Evolutionary conservation across 1,139 yeast species (phyloP), one percentile per base, ranked within the genome.

Genomic region (Williopsis jadinii): DNA sequence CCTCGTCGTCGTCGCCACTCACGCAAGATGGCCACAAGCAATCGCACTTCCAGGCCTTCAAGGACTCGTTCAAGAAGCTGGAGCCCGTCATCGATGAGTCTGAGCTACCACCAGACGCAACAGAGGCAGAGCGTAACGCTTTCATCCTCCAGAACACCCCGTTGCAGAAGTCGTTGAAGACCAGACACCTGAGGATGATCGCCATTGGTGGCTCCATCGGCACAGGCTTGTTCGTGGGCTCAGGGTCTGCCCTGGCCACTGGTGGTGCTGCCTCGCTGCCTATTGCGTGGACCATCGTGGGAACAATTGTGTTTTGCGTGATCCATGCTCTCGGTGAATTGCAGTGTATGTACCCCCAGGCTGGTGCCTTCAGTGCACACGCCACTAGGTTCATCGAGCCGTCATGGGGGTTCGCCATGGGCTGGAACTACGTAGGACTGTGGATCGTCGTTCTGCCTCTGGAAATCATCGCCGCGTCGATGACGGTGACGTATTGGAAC

Each of bases 181-280:
- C 36, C 31, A 44, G 52, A 43, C 54, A 50, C 34, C 34, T 82
- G 49, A 87, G 80, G 59, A 80, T 82, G 88, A 82, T 83, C 62
- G 87, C 88, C 46, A 76, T 82, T 58, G 90, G 90, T 56, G 88
- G 88, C 41, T 70, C 83, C 41, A 80, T 83, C 50, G 90, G 90
- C 61, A 50, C 54, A 9, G 54, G 54, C 41, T 41, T 50, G 26
- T 49, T 50, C 30, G 50, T 50, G 15, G 53, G 54, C 41, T 49
- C 53, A 1, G 54, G 53, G 28, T 36, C 51, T 24, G 54, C 54
- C 9, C 28, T 50, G 28, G 15, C 39, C 14, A 44, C 50, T 30
- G 54, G 54, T 41, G 54, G 54, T 44, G 52, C 54, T 29, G 52
- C 52, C 19, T 46, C 54, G 11, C 31, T 50, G 12, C 43, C 51